phyloP scores from a whole-genome alignment of 352 stramenopile species.

The Hyaloperonospora arabidopsidis region DNA sequence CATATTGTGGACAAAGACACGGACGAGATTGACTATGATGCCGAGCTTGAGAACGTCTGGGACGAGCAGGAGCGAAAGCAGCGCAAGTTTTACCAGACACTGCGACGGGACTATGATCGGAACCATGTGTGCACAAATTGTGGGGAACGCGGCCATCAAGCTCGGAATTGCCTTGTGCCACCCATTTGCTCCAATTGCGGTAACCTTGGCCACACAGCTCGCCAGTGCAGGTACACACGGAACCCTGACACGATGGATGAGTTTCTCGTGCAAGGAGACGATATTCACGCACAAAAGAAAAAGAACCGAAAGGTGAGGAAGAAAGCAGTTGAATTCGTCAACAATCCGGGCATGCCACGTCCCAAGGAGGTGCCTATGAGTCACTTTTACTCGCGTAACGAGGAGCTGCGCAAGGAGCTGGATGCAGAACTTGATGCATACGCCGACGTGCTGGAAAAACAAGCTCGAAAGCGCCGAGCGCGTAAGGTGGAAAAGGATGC shows the following conservation, averaged over 20 bases:
- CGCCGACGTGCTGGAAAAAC: slow-evolving; percentile 22
- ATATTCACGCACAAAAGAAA: slow-evolving; percentile 19
- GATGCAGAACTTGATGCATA: slow-evolving; percentile 62
- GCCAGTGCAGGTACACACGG: slow-evolving; percentile 38
- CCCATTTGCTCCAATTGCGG: slow-evolving; percentile 76
- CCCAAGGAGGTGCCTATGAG: slow-evolving; percentile 18
- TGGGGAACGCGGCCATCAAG: slow-evolving; percentile 59
- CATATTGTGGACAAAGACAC: slow-evolving; percentile 18
- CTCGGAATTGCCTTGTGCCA: slow-evolving; percentile 62
- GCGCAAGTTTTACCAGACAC: slow-evolving; percentile 56
- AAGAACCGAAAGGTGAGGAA: slow-evolving; percentile 14
- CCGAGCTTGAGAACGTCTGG: slow-evolving; percentile 53
- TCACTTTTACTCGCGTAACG: slow-evolving; percentile 38
- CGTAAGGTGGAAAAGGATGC: slow-evolving; percentile 14
- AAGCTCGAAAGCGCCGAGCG: slow-evolving; percentile 16
- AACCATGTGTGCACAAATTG: slow-evolving; percentile 71
- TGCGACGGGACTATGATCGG: slow-evolving; percentile 47
- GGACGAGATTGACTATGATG: slow-evolving; percentile 65
- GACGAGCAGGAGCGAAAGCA: slow-evolving; percentile 28
- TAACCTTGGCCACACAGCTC: slow-evolving; percentile 46
- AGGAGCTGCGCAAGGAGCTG: slow-evolving; percentile 48
- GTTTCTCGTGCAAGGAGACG: slow-evolving; percentile 15
- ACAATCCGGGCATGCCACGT: slow-evolving; percentile 11
- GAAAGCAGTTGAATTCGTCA: slow-evolving; percentile 10
- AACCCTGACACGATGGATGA: slow-evolving; percentile 30